Conservation (phyloP, 345 rosid genomes). For the Rhodomyrtus tomentosa region DNA sequence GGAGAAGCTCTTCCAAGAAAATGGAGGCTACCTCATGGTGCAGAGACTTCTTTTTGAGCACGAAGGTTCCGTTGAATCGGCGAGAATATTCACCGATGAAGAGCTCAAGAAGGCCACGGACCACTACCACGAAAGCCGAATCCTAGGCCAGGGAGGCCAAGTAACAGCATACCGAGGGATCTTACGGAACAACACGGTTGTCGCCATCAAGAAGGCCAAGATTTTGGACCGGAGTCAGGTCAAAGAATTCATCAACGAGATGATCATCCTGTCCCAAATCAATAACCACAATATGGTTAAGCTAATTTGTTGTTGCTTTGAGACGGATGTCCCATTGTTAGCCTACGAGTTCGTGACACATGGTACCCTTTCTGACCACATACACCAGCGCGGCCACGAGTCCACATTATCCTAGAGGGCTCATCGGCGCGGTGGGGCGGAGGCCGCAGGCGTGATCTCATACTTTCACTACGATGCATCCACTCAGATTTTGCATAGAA, state of each 20-base stretch:
- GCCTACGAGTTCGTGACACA: no score
- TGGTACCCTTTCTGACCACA: no score
- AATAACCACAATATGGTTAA: constrained; percentile 35
- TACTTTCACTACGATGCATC: constrained; percentile 23
- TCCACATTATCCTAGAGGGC: constrained; percentile 14
- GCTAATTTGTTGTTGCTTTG: constrained; percentile 32
- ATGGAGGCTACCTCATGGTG: constrained; percentile 19
- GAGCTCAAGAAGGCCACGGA: constrained; percentile 31
- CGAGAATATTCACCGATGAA: constrained; percentile 16
- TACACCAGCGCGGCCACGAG: constrained; percentile 7
- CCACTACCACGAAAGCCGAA: constrained; percentile 14
- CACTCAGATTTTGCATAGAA: constrained; percentile 23
- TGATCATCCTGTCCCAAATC: constrained; percentile 26
- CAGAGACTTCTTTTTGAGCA: constrained; percentile 9
- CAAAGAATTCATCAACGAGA: constrained; percentile 35
- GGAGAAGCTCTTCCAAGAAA: constrained; percentile 11
- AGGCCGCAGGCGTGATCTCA: constrained; percentile 18
- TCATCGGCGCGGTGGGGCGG: constrained; percentile 19
- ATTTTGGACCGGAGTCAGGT: constrained; percentile 21
- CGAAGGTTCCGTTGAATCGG: neutral
- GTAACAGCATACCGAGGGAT: constrained; percentile 33
- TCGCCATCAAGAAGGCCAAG: constrained; percentile 40
- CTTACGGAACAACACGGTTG: constrained; percentile 4
- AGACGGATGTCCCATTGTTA: constrained; percentile 9
- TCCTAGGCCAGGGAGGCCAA: constrained; percentile 30